Evolutionary conservation across 2,329 filamentous ascomycete species (phyloP), one percentile per base, ranked within the genome.

Genomic region (Domatiomyces globalis): DNA sequence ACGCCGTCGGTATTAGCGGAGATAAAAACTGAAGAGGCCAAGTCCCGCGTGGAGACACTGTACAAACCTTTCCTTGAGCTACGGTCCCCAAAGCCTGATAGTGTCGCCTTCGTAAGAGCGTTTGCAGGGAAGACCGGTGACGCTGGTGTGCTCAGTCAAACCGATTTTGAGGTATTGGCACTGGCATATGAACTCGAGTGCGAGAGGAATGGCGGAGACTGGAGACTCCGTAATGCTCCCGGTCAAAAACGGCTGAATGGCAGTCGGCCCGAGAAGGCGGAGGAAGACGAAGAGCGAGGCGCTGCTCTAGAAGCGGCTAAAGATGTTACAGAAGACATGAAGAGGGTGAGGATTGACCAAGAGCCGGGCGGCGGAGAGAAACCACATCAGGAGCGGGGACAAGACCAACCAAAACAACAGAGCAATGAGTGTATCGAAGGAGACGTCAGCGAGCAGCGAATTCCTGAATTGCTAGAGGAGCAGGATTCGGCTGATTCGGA

Each of bases 131-230:
- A 81, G 65, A 96, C 92, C 0, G 92, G 92, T 51, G 92, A 98
- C 66, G 75, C 89, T 56, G 79, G 84, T 9, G 90, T 95, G 0
- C 72, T 98, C 53, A 95, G 89, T 69, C 81, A 78, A 63, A 85
- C 88, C 1, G 92, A 98, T 80, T 73, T 96, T 54, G 85, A 94
- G 60, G 77, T 98, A 43, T 73, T 96, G 63, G 92, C 90, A 7
- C 72, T 98, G 51, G 85, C 87, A 1, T 96, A 96, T 66, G 92
- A 98, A 66, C 66, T 96, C n/a, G 90, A 96, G 62, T 85, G 86
- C 62, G 89, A 96, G 71, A 75, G 83, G 53, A 94, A 94, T 65
- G 80, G 82, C n/a, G 89, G 89, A 1, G 83, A 94, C 65, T 94
- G 87, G 84, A 78, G 89, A 54, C 63, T 95, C 66, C 76, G 89